Base-by-base conservation (phyloP, 345 rosid genomes). In the Linum tenue region DNA sequence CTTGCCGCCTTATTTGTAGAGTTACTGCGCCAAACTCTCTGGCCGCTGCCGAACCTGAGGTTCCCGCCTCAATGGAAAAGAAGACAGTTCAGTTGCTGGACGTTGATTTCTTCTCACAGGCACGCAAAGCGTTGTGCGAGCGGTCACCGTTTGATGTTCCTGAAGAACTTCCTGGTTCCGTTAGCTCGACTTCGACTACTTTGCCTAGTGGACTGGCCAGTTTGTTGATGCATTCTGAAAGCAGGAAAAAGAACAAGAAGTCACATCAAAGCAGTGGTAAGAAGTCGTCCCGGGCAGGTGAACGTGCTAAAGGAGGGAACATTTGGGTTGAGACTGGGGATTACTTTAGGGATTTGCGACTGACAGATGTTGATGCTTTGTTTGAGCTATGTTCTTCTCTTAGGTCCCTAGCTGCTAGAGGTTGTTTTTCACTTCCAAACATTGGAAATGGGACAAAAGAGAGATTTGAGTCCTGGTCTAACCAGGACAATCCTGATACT, bases 241-340 rank as follows among this genome's bases (percentile, higher is more conserved):
- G 81, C 67, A 88, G 84, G 75, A 91, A 77, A 74, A 79, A 80
- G 68, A 92, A 87, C 48, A 95, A 85, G 80, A 94, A 82, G 87
- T 83, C 96, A 35, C 81, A 78, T 70, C 69, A 79, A 1, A 78
- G 72, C 22, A 62, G 77, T 5, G 90, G 78, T 8, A 90, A 85
- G 75, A 90, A 82, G 82, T 72, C 81, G 64, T 81, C 85, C 15
- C 80, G 83, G 67, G 82, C 56, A 3, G 69, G 80, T 38, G 96
- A 84, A 60, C 83, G 81, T 83, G 65, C 77, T 12, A 77, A 78
- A 72, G 81, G 78, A 37, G 73, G 86, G 66, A 79, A 74, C 39
- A 82, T 95, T 40, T 95, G 99, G 99, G 67, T 66, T 43, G 90
- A 89, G 64, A 90, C 84, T n/a, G 83, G 87, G 63, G 96, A 85